Conservation (phyloP, 2,329 filamentous ascomycete species). For the Neurospora crassa region DNA sequence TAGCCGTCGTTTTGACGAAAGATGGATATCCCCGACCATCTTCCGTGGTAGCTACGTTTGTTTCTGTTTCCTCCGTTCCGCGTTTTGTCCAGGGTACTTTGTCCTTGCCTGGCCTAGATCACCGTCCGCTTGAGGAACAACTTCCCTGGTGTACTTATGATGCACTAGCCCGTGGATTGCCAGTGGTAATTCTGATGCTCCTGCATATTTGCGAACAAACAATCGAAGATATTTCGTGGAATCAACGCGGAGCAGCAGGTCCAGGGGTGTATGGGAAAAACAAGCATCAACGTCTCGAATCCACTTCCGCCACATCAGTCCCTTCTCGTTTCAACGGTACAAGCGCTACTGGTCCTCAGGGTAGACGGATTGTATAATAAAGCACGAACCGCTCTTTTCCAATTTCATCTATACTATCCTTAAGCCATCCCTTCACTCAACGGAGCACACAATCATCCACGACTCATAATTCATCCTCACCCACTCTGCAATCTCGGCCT, state of each 20-base stretch:
- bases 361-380: neutral
- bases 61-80: neutral
- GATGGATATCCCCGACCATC: neutral
- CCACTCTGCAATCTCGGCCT: neutral
- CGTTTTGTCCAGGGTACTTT: neutral
- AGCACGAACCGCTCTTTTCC: neutral
- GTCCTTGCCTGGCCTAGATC: neutral
- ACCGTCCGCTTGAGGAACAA: neutral
- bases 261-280: neutral
- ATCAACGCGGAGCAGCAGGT: neutral
- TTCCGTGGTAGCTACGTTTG: neutral
- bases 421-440: neutral
- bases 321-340: neutral
- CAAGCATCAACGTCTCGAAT: conserved; percentile 14
- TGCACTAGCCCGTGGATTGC: neutral
- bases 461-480: neutral
- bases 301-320: conserved; percentile 17
- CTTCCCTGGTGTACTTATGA: neutral
- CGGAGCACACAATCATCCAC: neutral
- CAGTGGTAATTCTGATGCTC: conserved; percentile 1
- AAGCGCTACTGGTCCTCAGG: neutral
- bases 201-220: conserved; percentile 19
- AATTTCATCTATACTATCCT: neutral
- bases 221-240: conserved; percentile 3
- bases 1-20: neutral